Base-by-base conservation (phyloP, 345 rosid species). In the Linum lewisii region DNA sequence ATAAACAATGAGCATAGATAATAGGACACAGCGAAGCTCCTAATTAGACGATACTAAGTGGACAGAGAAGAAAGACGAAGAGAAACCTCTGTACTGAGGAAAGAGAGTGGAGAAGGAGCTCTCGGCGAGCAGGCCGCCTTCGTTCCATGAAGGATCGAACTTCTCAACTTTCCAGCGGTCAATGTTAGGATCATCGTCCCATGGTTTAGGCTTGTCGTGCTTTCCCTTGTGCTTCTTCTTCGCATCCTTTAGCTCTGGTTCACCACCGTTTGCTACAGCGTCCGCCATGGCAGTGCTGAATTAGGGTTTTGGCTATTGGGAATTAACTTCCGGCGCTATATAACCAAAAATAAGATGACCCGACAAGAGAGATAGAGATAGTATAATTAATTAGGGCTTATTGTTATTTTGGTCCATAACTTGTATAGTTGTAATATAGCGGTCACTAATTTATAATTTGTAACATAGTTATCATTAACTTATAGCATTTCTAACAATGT, bases 161-260 rank as follows among this genome's bases (percentile, higher is more conserved):
- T 82, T 87, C 21, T 89, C 97, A 21, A 87, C 45, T 68, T 62
- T 78, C 99, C 97, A 93, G 29, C 22, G 97, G 58, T 93, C 95
- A 24, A 89, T 82, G 72, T 79, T 82, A 0, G 98, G 94, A 71
- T 93, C 97, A 3, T 92, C 97, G 63, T 93, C 99, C 99, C 97
- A 89, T 9, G 95, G 97, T 78, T 93, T 93, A 18, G 86, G 90
- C 82, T 87, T 89, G 63, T 81, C 84, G 63, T 93, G 88, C 69
- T 89, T 89, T 21, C 86, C 90, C 66, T 89, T 93, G 61, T 79
- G 82, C 66, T 74, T 82, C 70, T 63, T 66, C 69, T 63, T 79
- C 60, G 34, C 47, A 57, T 2, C 45, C 57, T 18, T 24, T 32
- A 44, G 50, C 50, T 58, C 63, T 0, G 42, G 34, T 20, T 55